Percentiles rank a stretch among this genome's conserved stretches.
Evolutionary conservation across 177 flowering plant species (phyloP).

Genomic region (Telopea speciosissima): DNA sequence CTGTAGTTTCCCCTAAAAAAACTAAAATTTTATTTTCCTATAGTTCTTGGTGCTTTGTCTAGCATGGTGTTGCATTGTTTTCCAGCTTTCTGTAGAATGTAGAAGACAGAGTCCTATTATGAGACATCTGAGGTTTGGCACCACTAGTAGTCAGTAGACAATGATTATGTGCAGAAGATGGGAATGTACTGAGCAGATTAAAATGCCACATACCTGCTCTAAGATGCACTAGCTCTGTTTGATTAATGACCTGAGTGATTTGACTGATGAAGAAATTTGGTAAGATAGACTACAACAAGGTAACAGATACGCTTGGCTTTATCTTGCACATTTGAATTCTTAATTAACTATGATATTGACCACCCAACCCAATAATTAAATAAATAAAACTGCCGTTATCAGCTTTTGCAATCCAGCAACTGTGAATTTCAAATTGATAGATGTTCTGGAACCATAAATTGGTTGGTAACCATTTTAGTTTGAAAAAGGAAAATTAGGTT

Average conservation of each 20-base stretch:
- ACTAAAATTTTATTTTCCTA: neutral
- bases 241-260: constrained; percentile 51
- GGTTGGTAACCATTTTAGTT: neutral
- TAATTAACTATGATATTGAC: no score
- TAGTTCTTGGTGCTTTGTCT: neutral
- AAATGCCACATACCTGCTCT: constrained; percentile 36
- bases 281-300: constrained; percentile 52
- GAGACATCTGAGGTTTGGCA: constrained; percentile 36
- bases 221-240: constrained; percentile 25
- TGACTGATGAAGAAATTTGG: constrained; percentile 66
- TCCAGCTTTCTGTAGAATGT: constrained; percentile 23
- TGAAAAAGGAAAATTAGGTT: neutral
- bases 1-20: neutral
- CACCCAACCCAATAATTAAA: no score
- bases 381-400: no score
- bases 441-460: neutral
- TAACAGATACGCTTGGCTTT: no score
- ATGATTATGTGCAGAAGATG: constrained; percentile 8
- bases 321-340: no score
- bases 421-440: neutral
- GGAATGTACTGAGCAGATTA: constrained; percentile 16
- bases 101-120: no score
- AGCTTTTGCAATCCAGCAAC: no score
- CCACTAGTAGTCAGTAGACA: constrained; percentile 7
- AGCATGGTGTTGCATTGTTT: neutral